These are phyloP conservation scores for Fusarium sp. DNA, from an alignment of 2,329 filamentous ascomycete species.

Conservation along the genomic window DNA sequence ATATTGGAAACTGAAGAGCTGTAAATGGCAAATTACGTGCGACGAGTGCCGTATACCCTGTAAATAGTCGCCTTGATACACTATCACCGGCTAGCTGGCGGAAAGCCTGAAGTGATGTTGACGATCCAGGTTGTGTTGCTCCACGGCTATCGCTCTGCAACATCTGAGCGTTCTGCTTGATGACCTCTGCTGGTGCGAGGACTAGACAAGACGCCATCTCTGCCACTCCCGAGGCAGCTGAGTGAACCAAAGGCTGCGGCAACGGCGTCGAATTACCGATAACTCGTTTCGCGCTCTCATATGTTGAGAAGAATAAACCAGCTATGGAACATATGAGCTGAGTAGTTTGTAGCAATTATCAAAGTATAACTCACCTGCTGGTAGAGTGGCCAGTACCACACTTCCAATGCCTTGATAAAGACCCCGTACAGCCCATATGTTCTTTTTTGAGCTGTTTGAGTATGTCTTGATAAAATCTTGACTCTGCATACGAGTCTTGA, in stretches of 20 bases:
- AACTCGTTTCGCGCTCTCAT: constrained; percentile 79
- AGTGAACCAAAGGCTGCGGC: constrained; percentile 78
- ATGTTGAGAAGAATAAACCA: constrained; percentile 90
- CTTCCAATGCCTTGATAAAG: constrained; percentile 90
- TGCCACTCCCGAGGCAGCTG: constrained; percentile 78
- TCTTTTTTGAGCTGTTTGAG: constrained; percentile 66
- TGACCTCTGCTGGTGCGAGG: constrained; percentile 87
- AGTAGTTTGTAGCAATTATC: not conserved
- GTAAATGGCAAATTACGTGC: constrained; percentile 89
- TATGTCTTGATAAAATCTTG: constrained; percentile 79
- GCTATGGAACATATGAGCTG: constrained; percentile 60
- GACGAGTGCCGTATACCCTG: constrained; percentile 84
- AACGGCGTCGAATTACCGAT: constrained; percentile 68
- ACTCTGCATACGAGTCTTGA: constrained; percentile 89
- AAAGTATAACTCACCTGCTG: constrained; percentile 72
- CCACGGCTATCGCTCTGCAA: constrained; percentile 57
- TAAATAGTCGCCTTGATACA: constrained; percentile 69
- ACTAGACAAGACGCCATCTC: constrained; percentile 90
- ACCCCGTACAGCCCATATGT: constrained; percentile 72
- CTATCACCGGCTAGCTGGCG: constrained; percentile 65
- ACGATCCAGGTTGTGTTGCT: constrained; percentile 36
- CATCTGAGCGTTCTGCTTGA: constrained; percentile 96
- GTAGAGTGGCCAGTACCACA: constrained; percentile 87
- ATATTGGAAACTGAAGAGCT: constrained; percentile 88
- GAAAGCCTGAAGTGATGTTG: constrained; percentile 64